Evolutionary conservation across 2,329 filamentous ascomycete species (phyloP).

Genomic region (Lasiodiplodia sp.): DNA sequence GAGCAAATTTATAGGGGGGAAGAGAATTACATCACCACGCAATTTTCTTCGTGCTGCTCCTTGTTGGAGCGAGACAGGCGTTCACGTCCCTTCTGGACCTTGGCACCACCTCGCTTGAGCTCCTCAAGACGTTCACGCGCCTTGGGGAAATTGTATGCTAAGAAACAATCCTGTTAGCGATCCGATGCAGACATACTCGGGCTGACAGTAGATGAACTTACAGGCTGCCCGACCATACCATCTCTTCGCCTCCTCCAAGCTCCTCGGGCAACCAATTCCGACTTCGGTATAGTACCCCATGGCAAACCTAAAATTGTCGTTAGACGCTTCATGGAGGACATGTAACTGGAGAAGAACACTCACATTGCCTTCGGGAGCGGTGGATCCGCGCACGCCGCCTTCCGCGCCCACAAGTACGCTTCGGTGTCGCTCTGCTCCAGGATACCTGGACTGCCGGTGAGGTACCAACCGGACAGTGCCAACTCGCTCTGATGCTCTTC

Average conservation of each 20-base stretch:
- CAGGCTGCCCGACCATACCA: conserved; percentile 98
- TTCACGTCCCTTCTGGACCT: conserved; percentile 75
- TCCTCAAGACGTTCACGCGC: conserved; percentile 92
- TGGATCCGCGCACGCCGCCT: conserved; percentile 82
- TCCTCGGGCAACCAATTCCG: conserved; percentile 85
- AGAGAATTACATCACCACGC: conserved; percentile 74
- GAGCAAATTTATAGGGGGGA: background rate
- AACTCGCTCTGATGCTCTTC: conserved; percentile 92
- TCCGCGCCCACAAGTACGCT: conserved; percentile 95
- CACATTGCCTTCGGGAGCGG: conserved; percentile 82
- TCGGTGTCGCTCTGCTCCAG: conserved; percentile 93
- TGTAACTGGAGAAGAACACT: background rate
- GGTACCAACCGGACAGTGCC: conserved; percentile 72
- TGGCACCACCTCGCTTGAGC: conserved; percentile 80
- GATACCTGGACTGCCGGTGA: conserved; percentile 88
- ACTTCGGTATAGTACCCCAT: conserved; percentile 98
- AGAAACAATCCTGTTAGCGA: conserved; percentile 32
- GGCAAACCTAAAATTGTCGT: conserved; percentile 65
- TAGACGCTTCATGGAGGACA: too few species aligned
- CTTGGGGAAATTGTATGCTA: conserved; percentile 94
- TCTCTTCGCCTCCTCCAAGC: conserved; percentile 92
- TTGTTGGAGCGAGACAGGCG: conserved; percentile 82
- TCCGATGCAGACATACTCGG: background rate
- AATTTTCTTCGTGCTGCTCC: conserved; percentile 88
- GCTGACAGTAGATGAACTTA: conserved; percentile 61